A percentile compares a stretch with the other conserved stretches of the same genome.
These are phyloP conservation scores for Pulveroboletus sp. DNA, from an alignment of 768 basidiomycete genomes.

Conservation along the genomic window DNA sequence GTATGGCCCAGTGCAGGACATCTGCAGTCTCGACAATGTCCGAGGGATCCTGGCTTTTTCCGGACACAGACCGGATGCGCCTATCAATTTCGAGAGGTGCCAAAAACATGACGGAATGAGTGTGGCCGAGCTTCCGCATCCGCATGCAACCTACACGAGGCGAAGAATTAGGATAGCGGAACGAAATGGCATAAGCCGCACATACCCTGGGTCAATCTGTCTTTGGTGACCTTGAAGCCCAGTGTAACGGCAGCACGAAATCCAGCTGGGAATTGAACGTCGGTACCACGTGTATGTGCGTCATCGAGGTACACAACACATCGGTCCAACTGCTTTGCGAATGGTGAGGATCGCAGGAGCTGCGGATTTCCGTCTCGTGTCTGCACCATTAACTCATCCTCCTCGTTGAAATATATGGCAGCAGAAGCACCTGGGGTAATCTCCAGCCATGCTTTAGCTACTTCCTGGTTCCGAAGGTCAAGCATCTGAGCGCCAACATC, in stretches of 20 bases:
- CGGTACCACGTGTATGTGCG: slow-evolving; percentile 12
- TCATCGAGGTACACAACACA: slow-evolving; percentile 10
- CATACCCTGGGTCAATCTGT: too few species aligned
- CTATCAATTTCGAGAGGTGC: too few species aligned
- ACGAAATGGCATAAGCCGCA: too few species aligned
- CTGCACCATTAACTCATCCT: too few species aligned
- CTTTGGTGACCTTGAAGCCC: too few species aligned
- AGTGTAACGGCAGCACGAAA: too few species aligned
- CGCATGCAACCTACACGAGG: slow-evolving; percentile 58
- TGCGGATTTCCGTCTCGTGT: too few species aligned
- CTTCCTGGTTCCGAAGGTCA: slow-evolving; percentile 39
- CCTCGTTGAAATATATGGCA: slow-evolving; percentile 21
- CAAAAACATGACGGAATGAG: slow-evolving; percentile 47
- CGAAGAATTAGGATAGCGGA: too few species aligned
- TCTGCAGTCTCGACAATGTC: slow-evolving; percentile 25
- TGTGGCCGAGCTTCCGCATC: slow-evolving; percentile 47
- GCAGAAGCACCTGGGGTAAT: slow-evolving; percentile 9
- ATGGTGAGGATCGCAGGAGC: too few species aligned
- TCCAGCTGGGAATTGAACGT: slow-evolving; percentile 6
- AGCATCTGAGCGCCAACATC: slow-evolving; percentile 53
- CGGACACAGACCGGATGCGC: slow-evolving; percentile 30
- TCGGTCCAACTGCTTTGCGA: too few species aligned
- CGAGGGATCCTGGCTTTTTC: neutral
- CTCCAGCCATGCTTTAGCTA: slow-evolving; percentile 39
- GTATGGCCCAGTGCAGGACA: slow-evolving; percentile 43